Evolutionary conservation across 2,329 filamentous ascomycete species (phyloP), one percentile per base, ranked within the genome.

Genomic region (Xylaria sp.): DNA sequence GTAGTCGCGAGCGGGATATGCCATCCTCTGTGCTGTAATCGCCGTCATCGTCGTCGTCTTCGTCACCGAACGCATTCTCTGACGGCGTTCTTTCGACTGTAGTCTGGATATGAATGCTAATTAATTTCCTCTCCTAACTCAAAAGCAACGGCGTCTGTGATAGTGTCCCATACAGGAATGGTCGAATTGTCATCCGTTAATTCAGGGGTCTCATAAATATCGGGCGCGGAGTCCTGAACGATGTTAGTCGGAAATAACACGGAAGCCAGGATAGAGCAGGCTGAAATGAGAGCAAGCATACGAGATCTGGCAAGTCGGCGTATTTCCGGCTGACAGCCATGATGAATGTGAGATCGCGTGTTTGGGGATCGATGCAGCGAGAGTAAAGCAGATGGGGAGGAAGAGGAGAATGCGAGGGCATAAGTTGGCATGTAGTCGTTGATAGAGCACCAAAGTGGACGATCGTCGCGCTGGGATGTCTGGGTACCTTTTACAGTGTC

Each of bases 191-290:
- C 92, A 71, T 96, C 91, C 59, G 89, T 93, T 66, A 97, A 79
- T 58, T 96, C 92, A 66, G 93, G 92, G 13, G 94, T 97, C 76
- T 97, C 93, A 79, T 97, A 97, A 69, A 96, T 91, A 71, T 97
- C 94, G 66, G 92, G 92, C 34, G 92, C 92, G 57, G 88, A 89
- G 76, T 97, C 92, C 90, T 95, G 35, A 19, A 65, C n/a, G 57
- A 61, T 64, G 61, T 60, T 37, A 63, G 57, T 47, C 13, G 48
- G 30, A 48, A 49, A 42, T 19, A 51, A 13, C 9, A 35, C 18
- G 10, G 48, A 42, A 42, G 54, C 47, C 50, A 9, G 16, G 50
- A 57, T 57, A 16, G 23, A 30, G 23, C 23, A 4, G 54, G 35
- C 47, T 61, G 55, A 23, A 42, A 63, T 64, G 11, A 56, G 39